Evolutionary conservation across 352 stramenopile species (phyloP), one percentile per base, ranked within the genome.

Genomic region (Phytopythium montanum): DNA sequence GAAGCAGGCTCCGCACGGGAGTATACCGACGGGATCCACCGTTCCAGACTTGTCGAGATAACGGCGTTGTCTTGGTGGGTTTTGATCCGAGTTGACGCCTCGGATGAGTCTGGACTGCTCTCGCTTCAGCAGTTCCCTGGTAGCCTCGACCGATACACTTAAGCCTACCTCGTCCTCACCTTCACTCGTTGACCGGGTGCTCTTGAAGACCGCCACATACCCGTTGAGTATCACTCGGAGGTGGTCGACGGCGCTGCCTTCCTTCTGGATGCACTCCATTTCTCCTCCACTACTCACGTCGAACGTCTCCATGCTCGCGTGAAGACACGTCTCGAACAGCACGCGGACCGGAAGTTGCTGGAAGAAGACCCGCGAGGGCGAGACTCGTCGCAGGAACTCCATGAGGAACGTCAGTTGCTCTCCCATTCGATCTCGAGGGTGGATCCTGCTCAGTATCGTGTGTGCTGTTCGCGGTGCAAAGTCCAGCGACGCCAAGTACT

Each of bases 191-290:
- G 19, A 12, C 5, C 8, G 10, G 49, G 56, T 45, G n/a, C 34
- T 72, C 60, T 78, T 73, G 38, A 85, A 85, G 2, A 75, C 59
- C 23, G 65, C 71, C 23, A 85, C 56, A 53, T 77, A 73, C 12
- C 75, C 75, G 34, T 76, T 73, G 19, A 85, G 60, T 7, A 85
- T 54, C 29, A 85, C 49, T 13, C 62, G 60, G 57, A 82, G 72
- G n/a, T 19, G 62, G 10, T 56, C 39, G 0, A 82, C 54, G 9
- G 50, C 6, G 0, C 60, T 51, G 18, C 70, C 66, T 72, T 85
- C 70, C 18, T 65, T 61, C 57, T 81, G 73, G 46, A 85, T 66
- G 16, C 75, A 79, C 7, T 60, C 56, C 38, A 45, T 45, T 29
- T 64, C 28, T n/a, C 64, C 46, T 7, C 73, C 66, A 29, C 69